A percentile compares a stretch with the other conserved stretches of the same genome.
These are phyloP conservation scores for Ceratocystis harringtonii DNA, from an alignment of 2,329 filamentous ascomycete genomes.

Conservation along the genomic window DNA sequence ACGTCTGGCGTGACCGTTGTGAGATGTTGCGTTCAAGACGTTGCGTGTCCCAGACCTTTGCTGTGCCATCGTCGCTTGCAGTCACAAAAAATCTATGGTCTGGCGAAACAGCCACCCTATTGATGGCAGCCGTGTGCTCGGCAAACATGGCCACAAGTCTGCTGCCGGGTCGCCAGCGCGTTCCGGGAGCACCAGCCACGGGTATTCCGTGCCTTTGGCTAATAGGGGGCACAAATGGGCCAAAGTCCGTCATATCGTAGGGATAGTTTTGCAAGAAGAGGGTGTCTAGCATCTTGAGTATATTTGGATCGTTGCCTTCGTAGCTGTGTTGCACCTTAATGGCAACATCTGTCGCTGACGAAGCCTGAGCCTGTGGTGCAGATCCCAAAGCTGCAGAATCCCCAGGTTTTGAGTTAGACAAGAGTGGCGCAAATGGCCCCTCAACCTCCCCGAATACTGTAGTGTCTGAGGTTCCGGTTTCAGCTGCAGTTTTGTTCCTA, in stretches of 20 bases:
- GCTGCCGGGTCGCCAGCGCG: slow-evolving; percentile 63
- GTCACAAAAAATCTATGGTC: slow-evolving; percentile 94
- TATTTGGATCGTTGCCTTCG: slow-evolving; percentile 57
- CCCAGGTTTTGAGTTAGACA: neutral
- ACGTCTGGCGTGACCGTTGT: slow-evolving; percentile 72
- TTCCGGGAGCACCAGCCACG: slow-evolving; percentile 30
- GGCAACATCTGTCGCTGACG: neutral
- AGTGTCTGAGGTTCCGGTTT: slow-evolving; percentile 43
- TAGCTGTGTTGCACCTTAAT: slow-evolving; percentile 55
- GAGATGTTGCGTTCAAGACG: slow-evolving; percentile 83
- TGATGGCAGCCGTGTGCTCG: slow-evolving; percentile 73
- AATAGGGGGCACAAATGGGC: slow-evolving; percentile 38
- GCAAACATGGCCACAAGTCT: slow-evolving; percentile 75
- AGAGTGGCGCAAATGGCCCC: slow-evolving; percentile 32
- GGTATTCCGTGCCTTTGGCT: slow-evolving; percentile 28
- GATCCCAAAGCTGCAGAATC: neutral
- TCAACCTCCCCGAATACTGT: slow-evolving; percentile 47
- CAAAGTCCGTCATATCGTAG: slow-evolving; percentile 54
- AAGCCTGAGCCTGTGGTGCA: neutral
- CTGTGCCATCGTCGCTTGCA: slow-evolving; percentile 75
- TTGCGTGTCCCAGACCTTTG: slow-evolving; percentile 86
- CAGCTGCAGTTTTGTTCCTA: slow-evolving; percentile 41
- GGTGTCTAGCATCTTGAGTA: slow-evolving; percentile 60
- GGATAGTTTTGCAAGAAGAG: slow-evolving; percentile 66
- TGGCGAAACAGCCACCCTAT: slow-evolving; percentile 64